phyloP scores from a whole-genome alignment of 352 stramenopile species.

The Phytophthora pistaciae region DNA sequence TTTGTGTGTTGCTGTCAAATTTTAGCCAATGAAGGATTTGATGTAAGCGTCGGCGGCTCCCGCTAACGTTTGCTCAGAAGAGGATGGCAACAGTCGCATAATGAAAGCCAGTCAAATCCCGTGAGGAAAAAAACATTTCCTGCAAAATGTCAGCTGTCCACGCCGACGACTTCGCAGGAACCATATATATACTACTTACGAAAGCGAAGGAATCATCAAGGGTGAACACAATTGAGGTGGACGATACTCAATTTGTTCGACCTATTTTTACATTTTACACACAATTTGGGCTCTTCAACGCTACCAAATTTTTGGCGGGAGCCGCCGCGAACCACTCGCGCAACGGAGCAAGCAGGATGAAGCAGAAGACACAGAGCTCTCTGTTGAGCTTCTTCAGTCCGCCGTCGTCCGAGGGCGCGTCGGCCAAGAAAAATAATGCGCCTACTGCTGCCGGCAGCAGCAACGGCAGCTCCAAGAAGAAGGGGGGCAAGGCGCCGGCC shows the following conservation, averaged over 20 bases:
- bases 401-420: constrained; percentile 45
- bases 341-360: constrained; percentile 26
- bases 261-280: neutral
- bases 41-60: too few species aligned
- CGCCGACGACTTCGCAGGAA: too few species aligned
- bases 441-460: constrained; percentile 10
- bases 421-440: constrained; percentile 43
- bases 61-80: too few species aligned
- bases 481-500: constrained; percentile 13
- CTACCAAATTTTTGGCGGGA: constrained; percentile 33
- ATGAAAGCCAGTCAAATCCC: too few species aligned
- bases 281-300: neutral
- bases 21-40: too few species aligned
- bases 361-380: constrained; percentile 74
- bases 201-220: too few species aligned
- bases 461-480: constrained; percentile 18
- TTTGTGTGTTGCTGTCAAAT: too few species aligned
- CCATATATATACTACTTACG: too few species aligned
- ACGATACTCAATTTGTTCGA: neutral
- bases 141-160: too few species aligned
- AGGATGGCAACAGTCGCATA: too few species aligned
- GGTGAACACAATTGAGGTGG: neutral
- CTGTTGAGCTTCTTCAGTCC: constrained; percentile 90
- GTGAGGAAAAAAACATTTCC: too few species aligned
- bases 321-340: constrained; percentile 1